Evolutionary conservation across 2,329 filamentous ascomycete genomes (phyloP), one percentile per base, ranked within the genome.

Genomic region (Calonectria pteridis): DNA sequence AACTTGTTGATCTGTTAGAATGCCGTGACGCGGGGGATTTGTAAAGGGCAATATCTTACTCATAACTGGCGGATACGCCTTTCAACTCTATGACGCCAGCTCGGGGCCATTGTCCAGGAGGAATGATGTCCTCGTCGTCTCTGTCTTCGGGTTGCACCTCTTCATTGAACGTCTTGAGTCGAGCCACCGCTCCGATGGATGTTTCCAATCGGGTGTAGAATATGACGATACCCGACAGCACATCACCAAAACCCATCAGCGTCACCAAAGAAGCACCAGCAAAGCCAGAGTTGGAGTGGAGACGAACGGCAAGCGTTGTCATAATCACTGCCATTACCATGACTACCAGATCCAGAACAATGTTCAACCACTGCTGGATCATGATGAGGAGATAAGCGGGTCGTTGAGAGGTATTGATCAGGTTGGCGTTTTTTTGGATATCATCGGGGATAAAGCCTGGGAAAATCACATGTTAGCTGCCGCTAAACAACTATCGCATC

Each of bases 321-420:
- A 91, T 79, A 2, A 88, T 73, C 1, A 88, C 82, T 1, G 88
- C 88, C n/a, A 91, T 82, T 1, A 83, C 83, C 0, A 88, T 86
- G 0, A 91, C 87, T 0, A 90, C 78, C 3, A 90, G 75, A 62
- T 89, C 85, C 1, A 92, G 82, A 0, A 87, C 85, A 0, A 92
- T 84, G 0, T 80, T 85, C 0, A 92, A 84, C 90, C 91, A 93
- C 51, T 88, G 85, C 78, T 93, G 91, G 37, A 92, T 87, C 78
- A 89, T 88, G 50, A 85, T 86, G 2, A 92, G 84, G 0, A 91
- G 85, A 76, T 92, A 93, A 5, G 88, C 88, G 0, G 91, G 90
- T 10, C 86, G 82, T 72, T 92, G 91, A 0, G 89, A 91, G 1
- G 81, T 84, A 77, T 92, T 87, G 3, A 93, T 82, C 1, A 70